Base-by-base conservation (phyloP, 495 filamentous ascomycete species). In the Neurospora hispaniola region DNA sequence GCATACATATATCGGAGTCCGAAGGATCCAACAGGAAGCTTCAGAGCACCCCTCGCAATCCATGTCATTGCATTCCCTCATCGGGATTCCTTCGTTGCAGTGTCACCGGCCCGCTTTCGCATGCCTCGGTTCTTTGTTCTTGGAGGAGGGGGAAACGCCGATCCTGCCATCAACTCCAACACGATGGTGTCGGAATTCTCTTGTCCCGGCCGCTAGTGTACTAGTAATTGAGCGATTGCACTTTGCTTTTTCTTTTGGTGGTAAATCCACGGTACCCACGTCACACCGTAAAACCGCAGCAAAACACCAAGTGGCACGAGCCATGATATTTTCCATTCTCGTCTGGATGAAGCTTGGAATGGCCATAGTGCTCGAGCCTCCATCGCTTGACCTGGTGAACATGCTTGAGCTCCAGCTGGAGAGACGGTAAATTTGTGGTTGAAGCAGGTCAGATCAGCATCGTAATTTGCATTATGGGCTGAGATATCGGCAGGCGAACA, bases 401-500 rank as follows among this genome's bases (percentile, higher is more conserved):
- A 31, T 31, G 27, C 27, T 3, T 74, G 41, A 80, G 72, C 40
- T 80, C 75, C 11, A 78, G 31, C 35, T 73, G 71, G 1, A 80
- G 70, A 2, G 72, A 74, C 76, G 75, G 18, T 31, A 23, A 9
- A 8, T 10, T 11, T 11, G 35, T 5, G 10, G 2, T n/a, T n/a
- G n/a, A 72, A 16, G 54, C 54, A 62, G 54, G 54, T 62, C 54
- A 10, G 4, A 8, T 54, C 23, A 20, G 44, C 2, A 18, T 44
- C 23, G 23, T 16, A 62, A 23, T 12, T 62, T 62, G 54, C 54
- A 62, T 62, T 14, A 31, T 62, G 54, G 54, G 12, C 23, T 31
- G 23, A 54, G 10, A 27, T 11, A 38, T 41, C 9, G 2, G 16
- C 54, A 35, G 54, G 54, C 54, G 27, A 62, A 10, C 16, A 62